Evolutionary conservation across 495 filamentous ascomycete species (phyloP), one percentile per base, ranked within the genome.

Genomic region (Penicillium taxi): DNA sequence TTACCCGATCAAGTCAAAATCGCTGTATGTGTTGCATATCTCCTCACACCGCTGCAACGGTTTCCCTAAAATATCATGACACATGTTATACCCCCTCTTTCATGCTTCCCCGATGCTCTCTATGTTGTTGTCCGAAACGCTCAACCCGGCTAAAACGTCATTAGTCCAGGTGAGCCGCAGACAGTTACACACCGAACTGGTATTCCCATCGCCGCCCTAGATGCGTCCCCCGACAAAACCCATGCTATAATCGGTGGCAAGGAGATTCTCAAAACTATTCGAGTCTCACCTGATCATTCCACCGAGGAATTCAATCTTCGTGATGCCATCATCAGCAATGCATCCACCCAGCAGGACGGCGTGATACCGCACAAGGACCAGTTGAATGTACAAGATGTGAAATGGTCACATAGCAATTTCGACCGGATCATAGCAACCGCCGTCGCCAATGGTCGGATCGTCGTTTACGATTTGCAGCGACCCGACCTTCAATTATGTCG

Each of bases 241-340:
- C 76, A 81, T 58, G 88, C 82, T 27, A 73, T 94, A 6, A 70
- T 94, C 47, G 88, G 79, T 12, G 86, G 88, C 18, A 77, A 80
- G 41, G 81, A 93, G 45, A 78, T 93, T 29, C 75, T 95, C 48
- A 90, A 89, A 59, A 93, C 82, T 3, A 72, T 95, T 41, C 73
- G 69, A 25, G 71, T 94, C 27, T 75, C 81, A 36, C 79, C 80
- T 13, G 67, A 84, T 36, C 68, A 64, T 17, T 80, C 84, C 37
- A 75, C 71, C 14, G 86, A 93, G 45, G 82, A 85, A 25, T 66
- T 83, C 55, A 88, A 95, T 57, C 69, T 95, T 42, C 82, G 85
- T 43, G 69, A 81, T 42, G 70, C 77, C n/a, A 80, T 94, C 44
- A 69, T 74, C 39, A 73, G 81, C 45, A 79, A 83, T 54, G 75